Conservation (phyloP, 2,329 filamentous ascomycete species). For the Monilinia aucupariae region DNA sequence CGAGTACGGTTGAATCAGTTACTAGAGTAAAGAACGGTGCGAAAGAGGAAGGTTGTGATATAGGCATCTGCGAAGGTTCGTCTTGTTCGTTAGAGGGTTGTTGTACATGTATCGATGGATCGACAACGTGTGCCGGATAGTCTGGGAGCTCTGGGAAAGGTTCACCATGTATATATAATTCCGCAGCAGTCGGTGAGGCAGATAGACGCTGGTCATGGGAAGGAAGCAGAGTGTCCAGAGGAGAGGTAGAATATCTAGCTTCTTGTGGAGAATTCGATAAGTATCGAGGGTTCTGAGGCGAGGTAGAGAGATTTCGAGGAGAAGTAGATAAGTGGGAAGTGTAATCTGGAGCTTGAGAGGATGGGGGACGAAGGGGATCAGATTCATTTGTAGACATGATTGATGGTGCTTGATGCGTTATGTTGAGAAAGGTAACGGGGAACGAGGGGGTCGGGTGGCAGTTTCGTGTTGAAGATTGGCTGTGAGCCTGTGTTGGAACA, state of each 20-base stretch:
- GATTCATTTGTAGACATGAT: slow-evolving; percentile 10
- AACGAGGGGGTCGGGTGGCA: not conserved
- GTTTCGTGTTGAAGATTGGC: not conserved
- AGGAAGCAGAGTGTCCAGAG: not conserved
- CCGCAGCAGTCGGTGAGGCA: slow-evolving; percentile 1
- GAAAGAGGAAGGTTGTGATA: slow-evolving; percentile 41
- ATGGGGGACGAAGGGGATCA: not conserved
- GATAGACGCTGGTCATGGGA: not conserved
- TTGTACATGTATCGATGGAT: slow-evolving; percentile 7
- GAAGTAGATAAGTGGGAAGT: not conserved
- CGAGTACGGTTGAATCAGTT: slow-evolving; percentile 54
- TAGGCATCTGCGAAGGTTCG: not conserved
- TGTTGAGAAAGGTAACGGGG: slow-evolving; percentile 10
- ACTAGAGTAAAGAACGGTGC: slow-evolving; percentile 81
- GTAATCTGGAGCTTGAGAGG: not conserved
- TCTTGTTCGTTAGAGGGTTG: slow-evolving; percentile 7
- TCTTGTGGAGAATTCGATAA: slow-evolving; percentile 4
- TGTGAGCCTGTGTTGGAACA: not conserved
- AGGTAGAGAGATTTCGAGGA: not conserved
- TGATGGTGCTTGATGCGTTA: not conserved
- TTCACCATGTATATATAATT: slow-evolving; percentile 6
- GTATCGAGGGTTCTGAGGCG: not conserved
- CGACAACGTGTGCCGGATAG: not conserved
- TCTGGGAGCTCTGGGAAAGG: slow-evolving; percentile 4
- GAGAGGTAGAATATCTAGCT: not conserved